Percentiles rank a stretch among this genome's conserved stretches.
These are phyloP conservation scores for Saturnispora zaruensis DNA, from an alignment of 805 yeast species.

Conservation along the genomic window DNA sequence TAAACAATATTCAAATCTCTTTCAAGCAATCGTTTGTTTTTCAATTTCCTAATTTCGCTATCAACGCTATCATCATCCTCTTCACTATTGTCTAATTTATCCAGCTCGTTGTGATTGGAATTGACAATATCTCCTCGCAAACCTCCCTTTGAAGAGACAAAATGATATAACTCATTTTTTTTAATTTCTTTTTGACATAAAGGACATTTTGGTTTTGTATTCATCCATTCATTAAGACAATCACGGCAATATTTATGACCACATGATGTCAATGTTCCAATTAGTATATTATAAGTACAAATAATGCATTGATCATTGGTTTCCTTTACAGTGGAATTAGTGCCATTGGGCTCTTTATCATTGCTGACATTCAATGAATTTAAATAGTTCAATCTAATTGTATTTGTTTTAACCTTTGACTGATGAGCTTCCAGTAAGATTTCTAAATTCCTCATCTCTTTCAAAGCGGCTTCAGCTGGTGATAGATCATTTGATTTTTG, in stretches of 20 bases:
- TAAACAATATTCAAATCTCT: conserved; percentile 36
- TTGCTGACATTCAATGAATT: conserved; percentile 27
- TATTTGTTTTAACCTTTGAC: conserved; percentile 15
- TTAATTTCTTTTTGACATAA: conserved; percentile 57
- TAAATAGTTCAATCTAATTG: conserved; percentile 42
- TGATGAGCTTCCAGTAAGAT: conserved; percentile 18
- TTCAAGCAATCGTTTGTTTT: conserved; percentile 16
- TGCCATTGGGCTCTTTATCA: conserved; percentile 11
- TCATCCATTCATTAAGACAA: conserved; percentile 68
- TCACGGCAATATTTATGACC: conserved; percentile 87
- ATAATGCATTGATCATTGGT: conserved; percentile 50
- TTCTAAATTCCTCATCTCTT: conserved; percentile 10
- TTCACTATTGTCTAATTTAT: conserved; percentile 7
- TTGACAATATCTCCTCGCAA: conserved; percentile 40
- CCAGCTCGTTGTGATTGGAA: neutral
- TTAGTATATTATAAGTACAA: conserved; percentile 59
- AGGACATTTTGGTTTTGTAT: conserved; percentile 57
- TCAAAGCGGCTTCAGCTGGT: conserved; percentile 20
- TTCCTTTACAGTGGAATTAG: conserved; percentile 24
- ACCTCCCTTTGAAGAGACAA: conserved; percentile 50
- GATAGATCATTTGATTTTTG: conserved; percentile 13
- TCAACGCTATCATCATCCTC: conserved; percentile 8
- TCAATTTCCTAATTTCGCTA: conserved; percentile 21
- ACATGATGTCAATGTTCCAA: conserved; percentile 80
- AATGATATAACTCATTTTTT: conserved; percentile 52